Evolutionary conservation across 495 filamentous ascomycete genomes (phyloP), one percentile per base, ranked within the genome.

Genomic region (Bacidia rubella): DNA sequence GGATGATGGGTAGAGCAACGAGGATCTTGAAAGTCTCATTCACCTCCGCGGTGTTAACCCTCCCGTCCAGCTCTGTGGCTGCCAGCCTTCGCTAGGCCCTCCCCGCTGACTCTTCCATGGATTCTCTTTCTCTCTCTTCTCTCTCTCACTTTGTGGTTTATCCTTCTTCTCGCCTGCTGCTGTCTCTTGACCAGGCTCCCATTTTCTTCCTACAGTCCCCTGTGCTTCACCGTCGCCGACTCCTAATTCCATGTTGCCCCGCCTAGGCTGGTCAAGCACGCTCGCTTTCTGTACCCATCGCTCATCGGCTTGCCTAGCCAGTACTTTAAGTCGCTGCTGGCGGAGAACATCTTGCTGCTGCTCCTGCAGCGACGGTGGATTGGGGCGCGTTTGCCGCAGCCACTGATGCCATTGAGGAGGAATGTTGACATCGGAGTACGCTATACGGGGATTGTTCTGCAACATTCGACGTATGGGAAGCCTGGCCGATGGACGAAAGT

Each of bases 391-490:
- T 58, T 93, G 77, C 35, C 93, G 87, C 11, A 98, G 81, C 92
- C 92, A 98, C 65, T 96, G 90, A 65, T 90, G 86, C 92, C 92
- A 98, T 70, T 84, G 80, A 1, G 90, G 15, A 40, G 43, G 40
- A 49, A 83, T 74, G 54, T 82, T 63, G 26, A 93, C 77, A 48
- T 90, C 82, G 60, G 71, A 73, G 64, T 76, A 77, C 58, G 86
- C 83, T 1, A 76, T 78, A 47, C 71, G 70, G 0, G 71, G 69
- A 17, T 70, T 66, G 29, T 70, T 86, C 54, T 80, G 70, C n/a
- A 93, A 83, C 26, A 95, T 93, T 35, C 75, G 69, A 19, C 80
- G 66, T 38, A 67, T 65, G 17, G 66, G 62, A 53, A 87, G 62
- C 57, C 76, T 73, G 7, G 82, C 57, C 3, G 71, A 66, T 60